Base-by-base conservation (phyloP, 306 rosid species). In the Crotalaria pallida region DNA sequence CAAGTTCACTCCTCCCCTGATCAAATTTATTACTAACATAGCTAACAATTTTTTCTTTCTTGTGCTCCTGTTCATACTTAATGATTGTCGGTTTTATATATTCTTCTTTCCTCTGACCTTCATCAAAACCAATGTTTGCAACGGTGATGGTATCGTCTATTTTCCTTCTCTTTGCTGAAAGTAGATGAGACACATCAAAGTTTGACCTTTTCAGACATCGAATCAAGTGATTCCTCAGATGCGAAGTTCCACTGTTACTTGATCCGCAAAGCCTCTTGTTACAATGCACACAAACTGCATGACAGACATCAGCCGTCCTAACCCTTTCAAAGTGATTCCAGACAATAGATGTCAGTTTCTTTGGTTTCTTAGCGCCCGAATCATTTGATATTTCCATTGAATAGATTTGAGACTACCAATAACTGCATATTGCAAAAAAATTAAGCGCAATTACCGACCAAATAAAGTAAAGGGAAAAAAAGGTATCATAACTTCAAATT, bases 241-340 rank as follows among this genome's bases (percentile, higher is more conserved):
- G 96, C 5, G 96, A 86, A 15, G 96, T 88, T 49, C 96, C 96
- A 34, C 96, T 88, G 62, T 88, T 88, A 67, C 96, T 88, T 21
- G 96, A 88, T 61, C 91, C 96, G 72, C 96, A 86, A 71, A 88
- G 96, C 63, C 79, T 86, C 85, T 88, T 88, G 83, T 80, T 84
- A 57, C 96, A 88, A 67, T 88, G 91, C 43, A 84, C 72, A 74
- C 96, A 88, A 58, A 88, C 86, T 18, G 96, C 91, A 76, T 84
- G 84, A 65, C 96, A 88, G 58, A 74, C 72, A 31, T 86, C 96
- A 47, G 76, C 91, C 80, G 84, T 88, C 76, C 89, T 84, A 44
- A 86, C 86, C 66, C 91, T 78, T 75, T 88, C 95, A 68, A 88
- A 88, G 79, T 88, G 95, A 76, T 88, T 86, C 91, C 95, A 88